phyloP scores from a whole-genome alignment of 2,329 filamentous ascomycete genomes.

The Ascochyta viciae-villosae region DNA sequence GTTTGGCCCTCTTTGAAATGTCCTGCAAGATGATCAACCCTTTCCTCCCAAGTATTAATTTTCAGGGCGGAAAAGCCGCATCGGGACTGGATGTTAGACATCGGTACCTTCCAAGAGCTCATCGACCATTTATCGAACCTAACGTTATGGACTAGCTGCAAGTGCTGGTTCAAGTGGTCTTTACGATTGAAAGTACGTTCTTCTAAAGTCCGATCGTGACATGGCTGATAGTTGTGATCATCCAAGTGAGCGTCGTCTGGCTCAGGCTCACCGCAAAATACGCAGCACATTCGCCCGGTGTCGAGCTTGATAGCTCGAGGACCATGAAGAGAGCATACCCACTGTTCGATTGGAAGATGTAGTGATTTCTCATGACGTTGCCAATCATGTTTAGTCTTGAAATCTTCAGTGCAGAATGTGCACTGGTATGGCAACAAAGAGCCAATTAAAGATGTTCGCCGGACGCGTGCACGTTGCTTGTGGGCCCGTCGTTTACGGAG shows the following conservation, averaged over 20 bases:
- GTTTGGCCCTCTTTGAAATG: slow-evolving; percentile 35
- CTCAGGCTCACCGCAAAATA: slow-evolving; percentile 13
- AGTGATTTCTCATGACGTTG: slow-evolving; percentile 40
- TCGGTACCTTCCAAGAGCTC: slow-evolving; percentile 34
- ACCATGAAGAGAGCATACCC: slow-evolving; percentile 27
- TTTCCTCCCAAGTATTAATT: slow-evolving; percentile 32
- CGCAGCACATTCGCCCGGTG: slow-evolving; percentile 15
- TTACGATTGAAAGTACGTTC: slow-evolving; percentile 40
- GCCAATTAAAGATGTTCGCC: slow-evolving; percentile 13
- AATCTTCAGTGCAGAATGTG: slow-evolving; percentile 41
- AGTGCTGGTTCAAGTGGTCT: slow-evolving; percentile 39
- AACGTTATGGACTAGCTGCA: slow-evolving; percentile 33
- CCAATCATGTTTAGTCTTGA: slow-evolving; percentile 42
- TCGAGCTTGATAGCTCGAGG: slow-evolving; percentile 10
- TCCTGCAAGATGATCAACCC: slow-evolving; percentile 34
- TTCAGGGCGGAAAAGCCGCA: slow-evolving; percentile 35
- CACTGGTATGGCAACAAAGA: slow-evolving; percentile 34
- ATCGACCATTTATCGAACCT: slow-evolving; percentile 45
- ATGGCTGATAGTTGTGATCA: slow-evolving; percentile 29
- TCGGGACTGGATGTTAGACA: slow-evolving; percentile 27
- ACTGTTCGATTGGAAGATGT: slow-evolving; percentile 37
- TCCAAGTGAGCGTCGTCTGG: slow-evolving; percentile 20
- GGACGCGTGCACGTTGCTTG: slow-evolving; percentile 18
- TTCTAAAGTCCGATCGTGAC: slow-evolving; percentile 28
- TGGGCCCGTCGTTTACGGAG: slow-evolving; percentile 12